Percentiles rank a stretch among this genome's conserved stretches.
phyloP scores from a whole-genome alignment of 352 stramenopile genomes.

The Phytophthora vignae region DNA sequence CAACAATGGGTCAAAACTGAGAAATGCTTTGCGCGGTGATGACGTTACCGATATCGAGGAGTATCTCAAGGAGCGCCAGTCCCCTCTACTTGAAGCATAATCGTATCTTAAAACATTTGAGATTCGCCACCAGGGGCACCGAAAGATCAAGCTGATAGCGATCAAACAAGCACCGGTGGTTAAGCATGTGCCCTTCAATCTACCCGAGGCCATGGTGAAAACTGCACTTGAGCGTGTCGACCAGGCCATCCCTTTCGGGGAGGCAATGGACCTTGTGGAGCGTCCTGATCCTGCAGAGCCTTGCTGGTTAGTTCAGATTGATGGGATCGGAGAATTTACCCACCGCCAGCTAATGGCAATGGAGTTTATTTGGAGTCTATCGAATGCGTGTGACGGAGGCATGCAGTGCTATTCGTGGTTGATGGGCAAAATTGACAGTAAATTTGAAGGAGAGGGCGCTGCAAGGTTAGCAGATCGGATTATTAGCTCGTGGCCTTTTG shows the following conservation, averaged over 20 bases:
- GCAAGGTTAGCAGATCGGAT: neutral
- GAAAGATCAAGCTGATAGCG: neutral
- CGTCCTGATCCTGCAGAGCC: neutral
- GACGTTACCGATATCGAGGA: conserved; percentile 5
- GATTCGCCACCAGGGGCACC: neutral
- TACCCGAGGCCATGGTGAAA: neutral
- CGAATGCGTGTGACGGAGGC: neutral
- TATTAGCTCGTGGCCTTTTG: neutral
- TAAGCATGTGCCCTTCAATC: neutral
- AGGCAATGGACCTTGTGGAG: neutral
- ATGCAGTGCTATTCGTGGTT: neutral
- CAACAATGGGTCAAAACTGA: conserved; percentile 9
- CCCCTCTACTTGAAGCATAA: neutral
- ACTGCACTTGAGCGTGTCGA: neutral
- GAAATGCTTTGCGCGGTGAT: neutral
- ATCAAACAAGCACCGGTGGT: neutral
- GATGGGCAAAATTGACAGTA: neutral
- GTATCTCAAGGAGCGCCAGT: neutral
- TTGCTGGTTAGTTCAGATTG: neutral
- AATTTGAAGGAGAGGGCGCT: neutral
- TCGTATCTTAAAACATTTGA: conserved; percentile 7
- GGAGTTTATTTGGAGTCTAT: neutral
- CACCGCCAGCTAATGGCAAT: neutral
- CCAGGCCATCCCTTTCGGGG: neutral
- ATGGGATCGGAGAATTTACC: neutral